Percentiles rank a stretch among this genome's conserved stretches.
phyloP scores from a whole-genome alignment of 805 yeast species.

The Tetrapisispora pingtungensis region DNA sequence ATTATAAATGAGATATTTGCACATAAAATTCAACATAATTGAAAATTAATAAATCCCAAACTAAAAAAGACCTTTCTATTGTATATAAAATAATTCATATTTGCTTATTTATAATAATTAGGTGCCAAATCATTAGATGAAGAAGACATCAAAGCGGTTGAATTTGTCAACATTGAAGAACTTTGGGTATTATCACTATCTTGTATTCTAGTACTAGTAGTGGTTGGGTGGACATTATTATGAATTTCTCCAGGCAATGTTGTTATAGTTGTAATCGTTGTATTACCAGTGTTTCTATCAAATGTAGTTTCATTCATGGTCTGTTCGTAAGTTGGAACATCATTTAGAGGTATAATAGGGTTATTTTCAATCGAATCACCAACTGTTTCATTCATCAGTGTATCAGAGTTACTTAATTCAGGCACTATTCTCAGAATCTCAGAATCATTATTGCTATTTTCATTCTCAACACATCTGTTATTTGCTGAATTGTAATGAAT shows the following conservation, averaged over 20 bases:
- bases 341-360: background rate
- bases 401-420: no score
- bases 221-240: slow-evolving; percentile 1
- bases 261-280: background rate
- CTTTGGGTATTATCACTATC: background rate
- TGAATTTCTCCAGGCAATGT: background rate
- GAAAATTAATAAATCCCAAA: no score
- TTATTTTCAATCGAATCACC: background rate
- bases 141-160: background rate
- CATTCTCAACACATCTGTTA: background rate
- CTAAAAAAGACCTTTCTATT: no score
- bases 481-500: slow-evolving; percentile 2
- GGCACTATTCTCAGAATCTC: no score
- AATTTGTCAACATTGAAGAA: no score
- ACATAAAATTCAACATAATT: no score
- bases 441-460: background rate
- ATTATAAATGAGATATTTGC: no score
- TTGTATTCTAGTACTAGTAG: background rate
- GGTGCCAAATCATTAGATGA: background rate
- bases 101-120: background rate
- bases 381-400: background rate
- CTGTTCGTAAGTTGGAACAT: slow-evolving; percentile 4
- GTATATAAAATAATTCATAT: background rate
- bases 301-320: slow-evolving; percentile 3
- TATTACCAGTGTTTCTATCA: background rate